Evolutionary conservation across 2,329 filamentous ascomycete genomes (phyloP).

Genomic region (Emericellopsis cladophorae): DNA sequence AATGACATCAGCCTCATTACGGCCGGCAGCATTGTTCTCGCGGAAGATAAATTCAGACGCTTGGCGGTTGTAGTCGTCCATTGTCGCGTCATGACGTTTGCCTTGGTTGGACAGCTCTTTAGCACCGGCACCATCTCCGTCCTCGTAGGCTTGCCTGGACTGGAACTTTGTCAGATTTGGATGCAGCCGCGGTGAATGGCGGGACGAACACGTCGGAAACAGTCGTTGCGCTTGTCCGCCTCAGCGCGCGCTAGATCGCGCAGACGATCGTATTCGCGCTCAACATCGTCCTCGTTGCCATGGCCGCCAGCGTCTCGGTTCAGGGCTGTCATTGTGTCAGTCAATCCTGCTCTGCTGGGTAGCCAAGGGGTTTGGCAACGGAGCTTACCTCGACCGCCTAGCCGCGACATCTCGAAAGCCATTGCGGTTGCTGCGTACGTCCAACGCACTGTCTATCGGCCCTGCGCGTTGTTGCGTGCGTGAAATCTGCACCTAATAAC

Average conservation of each 20-base stretch:
- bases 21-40: conserved; percentile 74
- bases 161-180: conserved; percentile 10
- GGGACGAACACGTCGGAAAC: conserved; percentile 54
- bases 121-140: conserved; percentile 71
- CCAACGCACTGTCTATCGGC: too few species aligned
- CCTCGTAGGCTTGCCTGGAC: conserved; percentile 70
- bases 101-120: conserved; percentile 76
- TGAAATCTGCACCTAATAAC: too few species aligned
- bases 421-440: conserved; percentile 8
- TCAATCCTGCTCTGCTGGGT: background rate
- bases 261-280: conserved; percentile 85
- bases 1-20: conserved; percentile 70
- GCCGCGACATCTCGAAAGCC: conserved; percentile 28
- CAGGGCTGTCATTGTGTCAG: background rate
- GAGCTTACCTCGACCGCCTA: conserved; percentile 30
- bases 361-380: conserved; percentile 1
- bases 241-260: conserved; percentile 73
- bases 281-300: conserved; percentile 50
- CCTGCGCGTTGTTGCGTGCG: too few species aligned
- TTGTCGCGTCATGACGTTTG: conserved; percentile 70
- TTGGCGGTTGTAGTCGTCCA: conserved; percentile 82
- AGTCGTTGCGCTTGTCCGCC: conserved; percentile 63
- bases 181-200: background rate
- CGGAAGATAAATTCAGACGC: conserved; percentile 92
- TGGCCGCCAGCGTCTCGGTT: conserved; percentile 53